A percentile compares a stretch with the other conserved stretches of the same genome.
Conservation (phyloP, 108 stramenopile genomes). For the Aurantiochytrium sp. region DNA sequence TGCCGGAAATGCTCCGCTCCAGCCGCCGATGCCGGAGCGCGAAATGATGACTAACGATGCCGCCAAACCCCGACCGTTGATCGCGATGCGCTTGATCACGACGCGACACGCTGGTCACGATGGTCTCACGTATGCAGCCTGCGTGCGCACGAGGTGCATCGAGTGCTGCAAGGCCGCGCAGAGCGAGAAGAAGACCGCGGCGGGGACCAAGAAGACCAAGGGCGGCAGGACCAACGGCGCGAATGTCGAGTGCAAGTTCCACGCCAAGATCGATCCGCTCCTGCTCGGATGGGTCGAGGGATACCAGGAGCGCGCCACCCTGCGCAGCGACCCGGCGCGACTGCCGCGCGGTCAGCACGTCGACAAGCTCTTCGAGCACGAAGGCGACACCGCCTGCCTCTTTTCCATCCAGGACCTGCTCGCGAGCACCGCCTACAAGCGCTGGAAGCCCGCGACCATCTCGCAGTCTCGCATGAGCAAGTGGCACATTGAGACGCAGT, state of each 20-base stretch:
- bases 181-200: background rate
- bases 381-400: background rate
- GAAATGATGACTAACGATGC: too few relatives aligned
- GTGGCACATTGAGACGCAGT: slow-evolving; percentile 7
- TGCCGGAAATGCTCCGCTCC: too few relatives aligned
- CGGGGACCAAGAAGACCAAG: too few relatives aligned
- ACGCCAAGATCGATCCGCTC: background rate
- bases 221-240: too few relatives aligned
- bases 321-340: background rate
- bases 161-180: background rate
- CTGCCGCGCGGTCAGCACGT: background rate
- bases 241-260: background rate
- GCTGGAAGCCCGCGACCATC: background rate
- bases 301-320: background rate
- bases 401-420: background rate
- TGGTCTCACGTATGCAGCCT: background rate
- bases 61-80: too few relatives aligned
- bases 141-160: background rate
- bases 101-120: too few relatives aligned
- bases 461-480: slow-evolving; percentile 8
- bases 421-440: background rate
- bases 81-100: too few relatives aligned
- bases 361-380: background rate
- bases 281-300: background rate
- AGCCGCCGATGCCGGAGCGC: too few relatives aligned